Evolutionary conservation across 176 grass and related monocot genomes (phyloP).

Genomic region (Zizania latifolia): DNA sequence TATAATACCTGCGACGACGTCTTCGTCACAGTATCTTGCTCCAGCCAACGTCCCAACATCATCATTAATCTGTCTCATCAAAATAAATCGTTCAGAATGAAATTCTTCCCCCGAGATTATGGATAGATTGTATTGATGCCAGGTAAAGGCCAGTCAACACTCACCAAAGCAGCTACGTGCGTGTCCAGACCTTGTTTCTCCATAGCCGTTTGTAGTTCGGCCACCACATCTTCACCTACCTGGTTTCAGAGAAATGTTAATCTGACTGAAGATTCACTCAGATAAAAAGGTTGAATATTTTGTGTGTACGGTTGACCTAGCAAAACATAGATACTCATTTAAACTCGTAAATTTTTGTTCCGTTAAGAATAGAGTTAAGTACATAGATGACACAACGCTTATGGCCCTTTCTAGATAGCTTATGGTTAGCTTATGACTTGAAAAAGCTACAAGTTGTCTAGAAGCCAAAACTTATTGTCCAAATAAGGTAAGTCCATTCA

Average conservation of each 20-base stretch:
- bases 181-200: slow-evolving; percentile 68
- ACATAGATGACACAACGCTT: no score
- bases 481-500: no score
- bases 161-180: slow-evolving; percentile 74
- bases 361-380: no score
- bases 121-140: background rate
- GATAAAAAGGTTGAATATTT: background rate
- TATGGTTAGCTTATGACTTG: no score
- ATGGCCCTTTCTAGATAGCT: no score
- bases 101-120: background rate
- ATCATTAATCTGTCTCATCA: slow-evolving; percentile 73
- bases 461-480: no score
- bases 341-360: background rate
- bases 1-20: slow-evolving; percentile 77
- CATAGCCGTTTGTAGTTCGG: slow-evolving; percentile 60
- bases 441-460: no score
- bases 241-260: slow-evolving; percentile 35
- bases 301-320: background rate
- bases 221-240: slow-evolving; percentile 76
- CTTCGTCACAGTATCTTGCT: slow-evolving; percentile 66
- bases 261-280: background rate
- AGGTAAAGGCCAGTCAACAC: background rate
- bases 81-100: slow-evolving; percentile 11
- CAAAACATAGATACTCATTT: background rate
- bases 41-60: slow-evolving; percentile 80